Conservation (phyloP, 164 flowering plant species). For the Vitis riparia region DNA sequence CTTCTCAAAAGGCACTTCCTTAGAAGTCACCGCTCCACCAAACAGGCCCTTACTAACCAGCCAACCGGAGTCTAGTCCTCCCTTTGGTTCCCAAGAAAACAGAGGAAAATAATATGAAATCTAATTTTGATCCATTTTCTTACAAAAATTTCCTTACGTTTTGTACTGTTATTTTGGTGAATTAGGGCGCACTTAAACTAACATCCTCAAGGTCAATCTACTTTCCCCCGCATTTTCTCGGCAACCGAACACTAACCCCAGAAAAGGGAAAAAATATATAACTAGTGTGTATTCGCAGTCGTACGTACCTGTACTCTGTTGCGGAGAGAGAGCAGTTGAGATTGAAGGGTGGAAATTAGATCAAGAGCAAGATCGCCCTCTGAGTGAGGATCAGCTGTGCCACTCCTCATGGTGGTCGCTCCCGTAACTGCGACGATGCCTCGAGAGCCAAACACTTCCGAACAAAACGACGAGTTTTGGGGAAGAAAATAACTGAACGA, state of each 20-base stretch:
- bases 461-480: too few species aligned
- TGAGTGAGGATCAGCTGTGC: not conserved
- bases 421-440: not conserved
- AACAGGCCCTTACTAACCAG: too few species aligned
- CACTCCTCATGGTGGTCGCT: too few species aligned
- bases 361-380: not conserved
- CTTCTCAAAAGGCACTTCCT: too few species aligned
- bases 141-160: not conserved
- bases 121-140: too few species aligned
- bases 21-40: too few species aligned
- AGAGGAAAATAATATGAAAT: not conserved
- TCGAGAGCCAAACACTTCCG: too few species aligned
- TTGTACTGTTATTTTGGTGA: not conserved
- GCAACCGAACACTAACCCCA: not conserved
- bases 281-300: not conserved
- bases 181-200: not conserved
- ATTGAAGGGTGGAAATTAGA: constrained; percentile 15
- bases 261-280: too few species aligned
- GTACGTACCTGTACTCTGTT: constrained; percentile 39
- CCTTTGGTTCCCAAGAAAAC: not conserved
- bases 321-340: constrained; percentile 32
- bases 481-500: too few species aligned
- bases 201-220: not conserved
- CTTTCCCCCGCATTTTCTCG: not conserved
- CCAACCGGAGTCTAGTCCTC: not conserved